phyloP scores from a whole-genome alignment of 352 stramenopile species.

The Aphanomyces astaci region DNA sequence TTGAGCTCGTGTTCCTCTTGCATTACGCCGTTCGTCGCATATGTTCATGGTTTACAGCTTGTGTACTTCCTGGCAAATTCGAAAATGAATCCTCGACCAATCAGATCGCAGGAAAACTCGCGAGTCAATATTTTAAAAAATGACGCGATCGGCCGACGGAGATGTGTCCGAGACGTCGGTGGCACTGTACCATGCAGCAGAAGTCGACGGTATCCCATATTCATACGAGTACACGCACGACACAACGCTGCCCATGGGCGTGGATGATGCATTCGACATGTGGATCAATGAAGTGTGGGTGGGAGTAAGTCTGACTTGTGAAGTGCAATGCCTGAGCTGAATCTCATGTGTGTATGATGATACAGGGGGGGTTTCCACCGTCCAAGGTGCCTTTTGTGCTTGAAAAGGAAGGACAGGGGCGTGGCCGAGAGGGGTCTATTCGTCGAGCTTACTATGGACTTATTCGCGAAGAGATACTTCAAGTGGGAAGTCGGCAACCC shows the following conservation, averaged over 20 bases:
- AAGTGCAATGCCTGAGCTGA: background rate
- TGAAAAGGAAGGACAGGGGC: background rate
- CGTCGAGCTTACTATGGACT: background rate
- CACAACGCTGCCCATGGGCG: background rate
- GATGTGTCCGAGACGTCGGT: too few species aligned
- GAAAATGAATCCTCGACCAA: too few species aligned
- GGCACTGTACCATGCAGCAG: background rate
- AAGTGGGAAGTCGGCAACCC: too few species aligned
- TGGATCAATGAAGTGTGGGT: constrained; percentile 15
- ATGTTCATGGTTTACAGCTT: too few species aligned
- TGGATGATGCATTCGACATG: constrained; percentile 1
- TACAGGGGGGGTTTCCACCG: background rate
- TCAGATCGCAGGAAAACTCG: too few species aligned
- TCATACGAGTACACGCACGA: constrained; percentile 9
- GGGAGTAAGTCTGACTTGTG: background rate
- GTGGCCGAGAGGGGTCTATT: constrained; percentile 3
- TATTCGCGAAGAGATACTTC: constrained; percentile 3
- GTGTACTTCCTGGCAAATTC: too few species aligned
- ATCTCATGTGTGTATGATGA: too few species aligned
- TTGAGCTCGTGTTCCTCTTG: too few species aligned
- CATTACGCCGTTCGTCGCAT: too few species aligned
- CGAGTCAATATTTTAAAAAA: too few species aligned
- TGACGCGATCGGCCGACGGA: too few species aligned
- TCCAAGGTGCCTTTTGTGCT: background rate
- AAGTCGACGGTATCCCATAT: background rate